These are phyloP conservation scores for Aspergillus costaricaensis DNA, from an alignment of 2,329 filamentous ascomycete species.

Conservation along the genomic window DNA sequence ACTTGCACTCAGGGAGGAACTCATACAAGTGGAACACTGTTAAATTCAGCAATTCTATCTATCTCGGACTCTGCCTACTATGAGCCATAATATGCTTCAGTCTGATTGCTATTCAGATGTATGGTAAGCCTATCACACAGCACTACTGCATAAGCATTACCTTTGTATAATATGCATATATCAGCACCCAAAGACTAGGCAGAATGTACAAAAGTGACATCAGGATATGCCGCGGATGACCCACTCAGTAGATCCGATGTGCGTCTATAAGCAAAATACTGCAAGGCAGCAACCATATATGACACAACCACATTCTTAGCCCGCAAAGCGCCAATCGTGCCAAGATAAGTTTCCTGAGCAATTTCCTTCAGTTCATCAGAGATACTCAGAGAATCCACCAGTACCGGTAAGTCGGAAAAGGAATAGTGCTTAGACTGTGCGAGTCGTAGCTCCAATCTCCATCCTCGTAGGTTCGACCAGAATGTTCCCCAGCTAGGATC, in stretches of 20 bases:
- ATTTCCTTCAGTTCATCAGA: background rate
- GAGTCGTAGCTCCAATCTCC: conserved; percentile 20
- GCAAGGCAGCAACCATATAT: background rate
- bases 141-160: too few relatives aligned
- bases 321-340: background rate
- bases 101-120: too few relatives aligned
- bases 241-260: background rate
- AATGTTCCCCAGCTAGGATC: conserved; percentile 18
- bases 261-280: background rate
- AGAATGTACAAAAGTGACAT: background rate
- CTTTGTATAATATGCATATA: accelerated
- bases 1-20: too few relatives aligned
- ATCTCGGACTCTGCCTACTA: too few relatives aligned
- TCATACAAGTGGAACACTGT: too few relatives aligned
- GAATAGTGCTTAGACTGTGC: conserved; percentile 19
- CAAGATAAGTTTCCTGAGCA: background rate
- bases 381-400: background rate
- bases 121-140: too few relatives aligned
- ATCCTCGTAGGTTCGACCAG: conserved; percentile 15
- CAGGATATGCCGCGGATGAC: background rate
- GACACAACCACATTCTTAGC: background rate
- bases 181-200: too few relatives aligned
- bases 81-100: too few relatives aligned
- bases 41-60: too few relatives aligned
- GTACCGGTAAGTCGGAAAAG: conserved; percentile 19